phyloP scores from a whole-genome alignment of 805 yeast species.

The Yarrowia keelungensis region DNA sequence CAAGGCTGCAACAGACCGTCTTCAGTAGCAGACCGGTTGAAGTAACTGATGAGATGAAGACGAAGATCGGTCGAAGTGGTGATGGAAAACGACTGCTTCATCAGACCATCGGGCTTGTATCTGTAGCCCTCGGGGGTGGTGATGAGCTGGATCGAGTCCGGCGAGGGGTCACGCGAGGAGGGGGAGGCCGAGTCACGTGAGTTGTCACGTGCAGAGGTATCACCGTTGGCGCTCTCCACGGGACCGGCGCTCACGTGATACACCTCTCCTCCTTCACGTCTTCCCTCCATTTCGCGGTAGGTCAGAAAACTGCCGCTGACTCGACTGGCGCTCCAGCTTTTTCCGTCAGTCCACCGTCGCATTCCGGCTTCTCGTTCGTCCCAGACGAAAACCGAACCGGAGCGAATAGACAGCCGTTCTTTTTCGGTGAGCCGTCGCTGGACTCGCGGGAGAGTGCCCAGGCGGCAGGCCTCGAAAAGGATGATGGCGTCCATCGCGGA shows the following conservation, averaged over 20 bases:
- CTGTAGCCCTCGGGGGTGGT: constrained; percentile 47
- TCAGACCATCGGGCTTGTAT: constrained; percentile 60
- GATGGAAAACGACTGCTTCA: constrained; percentile 69
- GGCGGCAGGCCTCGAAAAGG: constrained; percentile 68
- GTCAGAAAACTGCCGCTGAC: constrained; percentile 69
- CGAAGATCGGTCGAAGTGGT: constrained; percentile 61
- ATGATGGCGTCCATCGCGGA: constrained; percentile 68
- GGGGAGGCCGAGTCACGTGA: background rate
- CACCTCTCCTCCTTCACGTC: constrained; percentile 43
- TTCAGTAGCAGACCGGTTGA: constrained; percentile 48
- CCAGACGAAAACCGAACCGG: constrained; percentile 74
- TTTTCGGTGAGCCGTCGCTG: constrained; percentile 63
- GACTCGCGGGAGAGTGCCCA: constrained; percentile 63
- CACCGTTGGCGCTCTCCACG: background rate
- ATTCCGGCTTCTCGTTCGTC: constrained; percentile 73
- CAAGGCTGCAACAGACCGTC: constrained; percentile 54
- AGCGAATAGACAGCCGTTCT: constrained; percentile 60
- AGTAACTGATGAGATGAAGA: constrained; percentile 68
- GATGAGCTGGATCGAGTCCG: constrained; percentile 16
- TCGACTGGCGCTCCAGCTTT: constrained; percentile 74
- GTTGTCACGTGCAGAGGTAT: too few species aligned
- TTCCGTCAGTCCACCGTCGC: constrained; percentile 82
- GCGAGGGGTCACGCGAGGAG: background rate
- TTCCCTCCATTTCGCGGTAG: constrained; percentile 64
- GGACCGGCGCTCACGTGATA: constrained; percentile 15